Percentiles rank a stretch among this genome's conserved stretches.
phyloP scores from a whole-genome alignment of 805 yeast species.

The Candida qinlingensis region DNA sequence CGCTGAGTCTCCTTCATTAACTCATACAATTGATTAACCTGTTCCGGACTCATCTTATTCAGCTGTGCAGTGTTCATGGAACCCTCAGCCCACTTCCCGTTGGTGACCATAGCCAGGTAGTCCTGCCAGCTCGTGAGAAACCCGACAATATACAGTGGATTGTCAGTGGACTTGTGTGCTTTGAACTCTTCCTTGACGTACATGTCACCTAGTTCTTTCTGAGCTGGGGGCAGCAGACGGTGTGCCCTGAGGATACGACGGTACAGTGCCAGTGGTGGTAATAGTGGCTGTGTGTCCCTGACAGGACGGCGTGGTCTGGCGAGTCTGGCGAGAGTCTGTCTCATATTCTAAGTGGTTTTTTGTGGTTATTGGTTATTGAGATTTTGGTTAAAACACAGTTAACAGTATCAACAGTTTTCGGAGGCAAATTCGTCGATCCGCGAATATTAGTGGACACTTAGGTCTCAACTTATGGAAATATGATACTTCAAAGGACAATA shows the following conservation, averaged over 20 bases:
- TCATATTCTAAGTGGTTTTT: conserved; percentile 6
- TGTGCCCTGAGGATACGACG: conserved; percentile 83
- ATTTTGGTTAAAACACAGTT: no score
- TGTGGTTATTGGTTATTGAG: neutral
- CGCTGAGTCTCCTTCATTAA: conserved; percentile 63
- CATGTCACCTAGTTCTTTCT: conserved; percentile 78
- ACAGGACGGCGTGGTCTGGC: conserved; percentile 16
- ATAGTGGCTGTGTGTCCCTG: conserved; percentile 39
- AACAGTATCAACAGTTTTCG: no score
- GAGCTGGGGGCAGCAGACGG: conserved; percentile 54
- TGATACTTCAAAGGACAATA: no score
- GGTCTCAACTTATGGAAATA: no score
- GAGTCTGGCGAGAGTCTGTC: conserved; percentile 9
- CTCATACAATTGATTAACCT: conserved; percentile 73
- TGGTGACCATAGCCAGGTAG: conserved; percentile 54
- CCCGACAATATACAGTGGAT: conserved; percentile 92
- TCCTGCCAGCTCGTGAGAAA: conserved; percentile 94
- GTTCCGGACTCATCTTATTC: conserved; percentile 86
- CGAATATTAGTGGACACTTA: no score
- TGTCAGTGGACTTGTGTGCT: conserved; percentile 74
- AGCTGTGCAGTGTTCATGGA: conserved; percentile 58
- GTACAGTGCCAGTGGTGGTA: conserved; percentile 81
- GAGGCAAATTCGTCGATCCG: no score
- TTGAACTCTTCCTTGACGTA: conserved; percentile 88
- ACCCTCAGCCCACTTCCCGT: conserved; percentile 60